Percentiles rank a stretch among this genome's conserved stretches.
These are phyloP conservation scores for Exophiala aquamarina DNA, from an alignment of 2,329 filamentous ascomycete genomes.

Conservation along the genomic window DNA sequence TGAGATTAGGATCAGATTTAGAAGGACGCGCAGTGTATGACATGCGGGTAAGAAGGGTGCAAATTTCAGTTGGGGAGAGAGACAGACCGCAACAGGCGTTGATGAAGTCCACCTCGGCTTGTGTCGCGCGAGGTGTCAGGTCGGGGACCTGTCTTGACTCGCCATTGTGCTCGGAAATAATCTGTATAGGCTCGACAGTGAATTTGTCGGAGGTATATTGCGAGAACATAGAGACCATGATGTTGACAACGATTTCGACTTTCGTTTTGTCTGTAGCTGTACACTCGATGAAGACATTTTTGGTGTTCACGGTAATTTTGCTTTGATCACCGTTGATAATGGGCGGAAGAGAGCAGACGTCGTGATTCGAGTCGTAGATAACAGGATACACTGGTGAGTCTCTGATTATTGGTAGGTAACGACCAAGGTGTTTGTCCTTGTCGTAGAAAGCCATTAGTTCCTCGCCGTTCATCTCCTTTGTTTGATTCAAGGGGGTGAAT, in stretches of 20 bases:
- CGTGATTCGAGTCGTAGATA: constrained; percentile 84
- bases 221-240: constrained; percentile 97
- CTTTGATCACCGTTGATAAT: constrained; percentile 98
- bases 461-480: constrained; percentile 78
- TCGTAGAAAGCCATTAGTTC: constrained; percentile 94
- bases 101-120: constrained; percentile 88
- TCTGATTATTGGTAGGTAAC: constrained; percentile 89
- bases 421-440: constrained; percentile 86
- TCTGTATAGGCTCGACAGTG: constrained; percentile 90
- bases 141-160: constrained; percentile 79
- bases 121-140: constrained; percentile 71
- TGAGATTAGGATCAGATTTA: constrained; percentile 63
- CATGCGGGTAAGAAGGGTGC: constrained; percentile 83
- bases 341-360: constrained; percentile 88
- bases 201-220: constrained; percentile 84
- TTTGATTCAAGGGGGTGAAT: constrained; percentile 89
- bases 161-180: constrained; percentile 87
- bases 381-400: constrained; percentile 94
- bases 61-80: constrained; percentile 72
- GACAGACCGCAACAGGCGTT: constrained; percentile 86
- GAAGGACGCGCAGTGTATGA: constrained; percentile 79
- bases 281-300: constrained; percentile 94
- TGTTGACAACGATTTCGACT: constrained; percentile 91
- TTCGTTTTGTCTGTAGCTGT: constrained; percentile 96
- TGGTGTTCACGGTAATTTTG: constrained; percentile 89